phyloP scores from a whole-genome alignment of 2,329 filamentous ascomycete species.

The Madurella mycetomatis region DNA sequence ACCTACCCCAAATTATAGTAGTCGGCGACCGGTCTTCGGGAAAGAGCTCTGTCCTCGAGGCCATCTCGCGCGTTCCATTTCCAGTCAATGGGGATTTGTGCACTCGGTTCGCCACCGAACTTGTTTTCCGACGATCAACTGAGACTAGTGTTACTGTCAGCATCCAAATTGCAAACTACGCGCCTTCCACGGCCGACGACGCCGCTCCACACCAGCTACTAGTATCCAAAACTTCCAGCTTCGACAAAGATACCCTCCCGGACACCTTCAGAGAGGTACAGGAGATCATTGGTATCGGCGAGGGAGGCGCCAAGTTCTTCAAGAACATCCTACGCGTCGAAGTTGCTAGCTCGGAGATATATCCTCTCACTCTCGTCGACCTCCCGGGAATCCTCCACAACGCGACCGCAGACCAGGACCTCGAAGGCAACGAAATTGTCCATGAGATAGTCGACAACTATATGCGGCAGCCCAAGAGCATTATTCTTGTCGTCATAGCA shows the following conservation, averaged over 20 bases:
- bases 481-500: conserved; percentile 56
- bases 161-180: conserved; percentile 9
- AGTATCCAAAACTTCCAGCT: conserved; percentile 16
- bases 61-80: conserved; percentile 21
- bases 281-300: conserved; percentile 44
- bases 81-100: conserved; percentile 18
- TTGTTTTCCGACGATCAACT: conserved; percentile 14
- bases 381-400: conserved; percentile 51
- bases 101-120: conserved; percentile 24
- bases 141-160: conserved; percentile 13
- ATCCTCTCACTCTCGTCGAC: conserved; percentile 56
- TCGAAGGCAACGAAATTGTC: conserved; percentile 41
- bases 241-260: conserved; percentile 28
- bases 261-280: conserved; percentile 37
- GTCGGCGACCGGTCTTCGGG: conserved; percentile 22
- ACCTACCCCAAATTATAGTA: conserved; percentile 22
- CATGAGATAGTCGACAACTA: conserved; percentile 49
- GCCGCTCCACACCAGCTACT: neutral
- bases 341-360: conserved; percentile 41
- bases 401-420: conserved; percentile 40
- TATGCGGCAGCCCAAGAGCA: conserved; percentile 51
- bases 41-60: conserved; percentile 24
- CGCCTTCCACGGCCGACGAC: neutral
- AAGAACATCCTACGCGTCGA: conserved; percentile 32
- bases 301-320: conserved; percentile 9